These are phyloP conservation scores for Dendrobium officinale DNA, from an alignment of 106 monocot genomes.

Conservation along the genomic window DNA sequence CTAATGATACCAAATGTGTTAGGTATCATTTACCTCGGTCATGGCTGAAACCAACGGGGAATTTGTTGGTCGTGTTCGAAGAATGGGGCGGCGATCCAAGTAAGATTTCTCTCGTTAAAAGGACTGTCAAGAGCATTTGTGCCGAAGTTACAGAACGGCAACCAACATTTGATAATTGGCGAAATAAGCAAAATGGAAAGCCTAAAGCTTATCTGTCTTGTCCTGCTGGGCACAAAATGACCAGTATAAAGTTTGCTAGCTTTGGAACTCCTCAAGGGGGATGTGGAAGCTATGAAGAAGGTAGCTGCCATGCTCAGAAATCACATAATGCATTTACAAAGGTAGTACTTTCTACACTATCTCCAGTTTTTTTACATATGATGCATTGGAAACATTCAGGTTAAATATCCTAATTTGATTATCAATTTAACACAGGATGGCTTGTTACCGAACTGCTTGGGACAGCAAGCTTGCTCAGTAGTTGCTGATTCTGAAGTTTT, in stretches of 20 bases:
- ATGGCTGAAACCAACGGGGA: conserved; percentile 38
- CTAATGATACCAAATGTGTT: not conserved
- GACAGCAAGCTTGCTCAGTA: conserved; percentile 39
- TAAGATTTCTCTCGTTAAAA: conserved; percentile 37
- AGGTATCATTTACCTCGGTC: conserved; percentile 60
- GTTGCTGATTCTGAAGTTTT: conserved; percentile 37
- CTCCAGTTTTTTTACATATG: too few species aligned
- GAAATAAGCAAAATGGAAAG: conserved; percentile 17
- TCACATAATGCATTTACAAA: conserved; percentile 57
- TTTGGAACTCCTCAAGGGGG: conserved; percentile 61
- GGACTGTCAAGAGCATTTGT: conserved; percentile 33
- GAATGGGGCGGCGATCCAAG: conserved; percentile 37
- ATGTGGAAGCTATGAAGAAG: conserved; percentile 51
- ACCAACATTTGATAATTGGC: conserved; percentile 24
- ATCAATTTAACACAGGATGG: conserved; percentile 3
- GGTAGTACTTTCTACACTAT: conserved; percentile 28
- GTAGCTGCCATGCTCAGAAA: conserved; percentile 54
- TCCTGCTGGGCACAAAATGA: conserved; percentile 43
- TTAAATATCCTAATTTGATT: conserved; percentile 10
- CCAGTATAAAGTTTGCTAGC: conserved; percentile 58
- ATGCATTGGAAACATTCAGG: too few species aligned
- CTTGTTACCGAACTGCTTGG: conserved; percentile 39
- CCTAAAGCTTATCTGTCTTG: conserved; percentile 46
- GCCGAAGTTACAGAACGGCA: conserved; percentile 55
- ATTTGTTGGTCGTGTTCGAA: conserved; percentile 29